Conservation (phyloP, 305 asterid genomes). For the Solanum hybrid region DNA sequence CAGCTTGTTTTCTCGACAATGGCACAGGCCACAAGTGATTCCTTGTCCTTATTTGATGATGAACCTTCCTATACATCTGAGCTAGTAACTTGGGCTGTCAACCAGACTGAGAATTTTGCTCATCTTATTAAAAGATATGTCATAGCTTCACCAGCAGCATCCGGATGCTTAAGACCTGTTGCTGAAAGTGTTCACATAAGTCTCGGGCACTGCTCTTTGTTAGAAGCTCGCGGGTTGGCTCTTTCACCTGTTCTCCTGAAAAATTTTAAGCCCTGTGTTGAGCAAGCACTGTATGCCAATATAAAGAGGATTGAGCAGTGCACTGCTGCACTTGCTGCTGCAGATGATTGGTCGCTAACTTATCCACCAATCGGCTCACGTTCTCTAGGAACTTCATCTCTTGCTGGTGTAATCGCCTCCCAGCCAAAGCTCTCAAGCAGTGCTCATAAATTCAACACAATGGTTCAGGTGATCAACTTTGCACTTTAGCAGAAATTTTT, state of each 20-base stretch:
- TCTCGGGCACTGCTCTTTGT: conserved; percentile 66
- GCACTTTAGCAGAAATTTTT: not conserved
- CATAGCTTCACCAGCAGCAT: conserved; percentile 72
- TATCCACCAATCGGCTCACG: conserved; percentile 54
- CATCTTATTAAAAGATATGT: conserved; percentile 50
- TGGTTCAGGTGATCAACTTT: conserved; percentile 60
- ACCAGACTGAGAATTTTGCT: conserved; percentile 53
- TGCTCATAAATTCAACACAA: conserved; percentile 64
- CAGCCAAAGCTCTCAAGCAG: conserved; percentile 78
- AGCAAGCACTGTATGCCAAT: conserved; percentile 57
- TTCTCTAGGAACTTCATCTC: conserved; percentile 36
- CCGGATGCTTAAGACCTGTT: conserved; percentile 73
- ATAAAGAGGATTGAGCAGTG: conserved; percentile 60
- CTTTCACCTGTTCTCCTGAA: conserved; percentile 65
- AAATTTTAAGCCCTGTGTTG: conserved; percentile 59
- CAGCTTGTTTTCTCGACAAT: conserved; percentile 72
- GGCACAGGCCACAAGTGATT: conserved; percentile 81
- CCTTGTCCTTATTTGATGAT: conserved; percentile 59
- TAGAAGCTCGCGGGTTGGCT: conserved; percentile 74
- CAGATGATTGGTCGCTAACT: conserved; percentile 69
- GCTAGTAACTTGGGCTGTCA: conserved; percentile 77
- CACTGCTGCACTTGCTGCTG: conserved; percentile 78
- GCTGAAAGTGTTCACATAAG: conserved; percentile 68
- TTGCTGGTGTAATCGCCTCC: conserved; percentile 21
- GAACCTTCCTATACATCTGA: conserved; percentile 81